Evolutionary conservation across 2,329 filamentous ascomycete species (phyloP).

Genomic region (Exophiala oligosperma): DNA sequence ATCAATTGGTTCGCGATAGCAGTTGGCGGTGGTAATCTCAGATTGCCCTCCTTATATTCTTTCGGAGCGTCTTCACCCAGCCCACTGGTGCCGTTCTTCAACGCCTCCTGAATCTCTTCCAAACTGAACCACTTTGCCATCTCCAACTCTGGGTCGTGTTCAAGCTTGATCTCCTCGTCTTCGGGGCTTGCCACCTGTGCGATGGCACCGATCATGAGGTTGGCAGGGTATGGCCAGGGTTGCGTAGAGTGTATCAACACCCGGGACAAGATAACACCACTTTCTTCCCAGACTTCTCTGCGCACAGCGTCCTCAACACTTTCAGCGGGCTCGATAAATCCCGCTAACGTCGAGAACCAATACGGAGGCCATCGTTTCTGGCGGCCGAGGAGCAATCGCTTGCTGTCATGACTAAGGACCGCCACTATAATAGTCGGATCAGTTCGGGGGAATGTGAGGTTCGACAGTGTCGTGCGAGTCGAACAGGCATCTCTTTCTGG

Average conservation of each 20-base stretch:
- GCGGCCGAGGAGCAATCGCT: conserved; percentile 78
- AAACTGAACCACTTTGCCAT: conserved; percentile 84
- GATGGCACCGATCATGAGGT: conserved; percentile 83
- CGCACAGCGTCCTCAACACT: conserved; percentile 81
- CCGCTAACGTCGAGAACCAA: conserved; percentile 88
- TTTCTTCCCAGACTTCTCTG: conserved; percentile 84
- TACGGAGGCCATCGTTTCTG: conserved; percentile 77
- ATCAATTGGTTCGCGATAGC: conserved; percentile 93
- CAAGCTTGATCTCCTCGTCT: conserved; percentile 77
- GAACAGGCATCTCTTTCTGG: conserved; percentile 68
- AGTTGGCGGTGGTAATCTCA: conserved; percentile 79
- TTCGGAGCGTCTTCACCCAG: conserved; percentile 64
- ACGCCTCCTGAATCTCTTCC: conserved; percentile 75
- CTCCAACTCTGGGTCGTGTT: conserved; percentile 89
- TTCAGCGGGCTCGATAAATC: conserved; percentile 83
- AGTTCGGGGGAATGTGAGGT: conserved; percentile 87
- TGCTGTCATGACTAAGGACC: conserved; percentile 77
- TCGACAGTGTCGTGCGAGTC: conserved; percentile 82
- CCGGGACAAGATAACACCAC: conserved; percentile 71
- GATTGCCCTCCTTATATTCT: conserved; percentile 71
- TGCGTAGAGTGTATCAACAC: conserved; percentile 82
- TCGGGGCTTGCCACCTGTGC: conserved; percentile 74
- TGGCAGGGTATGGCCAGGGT: conserved; percentile 84
- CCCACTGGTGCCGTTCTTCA: conserved; percentile 65
- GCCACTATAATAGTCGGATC: conserved; percentile 96